Evolutionary conservation across 768 basidiomycete species (phyloP).

Genomic region (Leccinum truebloodii): DNA sequence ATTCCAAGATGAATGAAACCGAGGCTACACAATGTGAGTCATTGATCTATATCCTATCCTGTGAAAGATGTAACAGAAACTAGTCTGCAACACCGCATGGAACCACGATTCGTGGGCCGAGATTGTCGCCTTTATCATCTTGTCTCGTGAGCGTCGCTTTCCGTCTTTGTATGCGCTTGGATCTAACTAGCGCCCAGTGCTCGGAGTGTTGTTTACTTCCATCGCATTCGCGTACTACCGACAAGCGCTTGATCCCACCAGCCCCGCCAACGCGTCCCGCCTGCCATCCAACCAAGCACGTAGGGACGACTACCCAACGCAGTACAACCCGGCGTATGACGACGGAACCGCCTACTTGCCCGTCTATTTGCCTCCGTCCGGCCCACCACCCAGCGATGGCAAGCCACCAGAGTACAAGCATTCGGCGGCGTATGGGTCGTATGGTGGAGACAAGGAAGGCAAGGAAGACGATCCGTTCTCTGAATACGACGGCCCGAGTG

Average conservation of each 20-base stretch:
- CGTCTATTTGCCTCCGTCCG: slow-evolving; percentile 50
- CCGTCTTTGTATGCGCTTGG: too few species aligned
- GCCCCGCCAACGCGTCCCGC: slow-evolving; percentile 51
- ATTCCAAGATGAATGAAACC: slow-evolving; percentile 27
- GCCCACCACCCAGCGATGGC: slow-evolving; percentile 46
- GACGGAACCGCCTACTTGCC: slow-evolving; percentile 26
- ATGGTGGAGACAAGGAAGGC: slow-evolving; percentile 31
- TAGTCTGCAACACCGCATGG: slow-evolving; percentile 68
- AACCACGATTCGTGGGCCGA: slow-evolving; percentile 65
- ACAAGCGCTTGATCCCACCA: slow-evolving; percentile 70
- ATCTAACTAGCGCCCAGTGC: slow-evolving; percentile 38
- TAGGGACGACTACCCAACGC: slow-evolving; percentile 42
- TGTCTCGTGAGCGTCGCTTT: slow-evolving; percentile 47
- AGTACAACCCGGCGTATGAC: slow-evolving; percentile 63
- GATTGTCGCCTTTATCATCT: slow-evolving; percentile 62
- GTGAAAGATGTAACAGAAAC: slow-evolving; percentile 12
- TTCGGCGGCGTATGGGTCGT: slow-evolving; percentile 34
- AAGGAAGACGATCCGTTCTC: slow-evolving; percentile 57
- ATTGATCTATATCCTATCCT: not conserved
- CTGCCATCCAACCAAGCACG: slow-evolving; percentile 40
- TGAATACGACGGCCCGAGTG: slow-evolving; percentile 43
- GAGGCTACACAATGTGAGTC: slow-evolving; percentile 52
- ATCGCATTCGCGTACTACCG: slow-evolving; percentile 73
- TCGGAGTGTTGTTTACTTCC: slow-evolving; percentile 61
- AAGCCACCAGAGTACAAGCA: slow-evolving; percentile 55